Evolutionary conservation across 2,329 filamentous ascomycete genomes (phyloP).

Genomic region (Penicillium digitatum): DNA sequence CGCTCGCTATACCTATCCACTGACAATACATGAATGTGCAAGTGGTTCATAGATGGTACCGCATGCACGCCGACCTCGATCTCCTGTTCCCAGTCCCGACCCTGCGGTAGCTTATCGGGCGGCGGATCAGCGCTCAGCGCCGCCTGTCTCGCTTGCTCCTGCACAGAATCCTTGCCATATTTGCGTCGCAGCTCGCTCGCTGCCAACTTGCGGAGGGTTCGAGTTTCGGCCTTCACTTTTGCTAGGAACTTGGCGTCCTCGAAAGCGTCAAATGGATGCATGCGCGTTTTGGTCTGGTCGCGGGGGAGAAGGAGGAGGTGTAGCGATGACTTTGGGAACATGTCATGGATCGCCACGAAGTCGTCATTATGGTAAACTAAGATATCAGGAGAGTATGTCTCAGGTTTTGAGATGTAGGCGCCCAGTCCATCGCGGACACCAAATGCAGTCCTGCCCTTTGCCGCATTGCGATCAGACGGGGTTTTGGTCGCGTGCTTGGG

Average conservation of each 20-base stretch:
- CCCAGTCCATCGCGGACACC: slow-evolving; percentile 60
- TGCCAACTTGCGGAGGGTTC: slow-evolving; percentile 60
- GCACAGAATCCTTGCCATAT: slow-evolving; percentile 60
- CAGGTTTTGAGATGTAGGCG: slow-evolving; percentile 62
- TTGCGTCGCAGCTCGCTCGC: slow-evolving; percentile 69
- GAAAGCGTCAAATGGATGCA: slow-evolving; percentile 76
- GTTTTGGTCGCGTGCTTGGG: slow-evolving; percentile 20
- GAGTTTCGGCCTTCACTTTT: slow-evolving; percentile 58
- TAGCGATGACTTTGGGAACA: slow-evolving; percentile 78
- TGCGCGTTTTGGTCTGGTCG: slow-evolving; percentile 54
- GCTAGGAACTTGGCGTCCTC: slow-evolving; percentile 65
- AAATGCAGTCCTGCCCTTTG: slow-evolving; percentile 19
- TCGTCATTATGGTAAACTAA: slow-evolving; percentile 65
- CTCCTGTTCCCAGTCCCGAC: slow-evolving; percentile 73
- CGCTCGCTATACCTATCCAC: slow-evolving; percentile 69
- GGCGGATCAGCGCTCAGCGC: slow-evolving; percentile 57
- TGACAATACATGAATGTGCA: slow-evolving; percentile 86
- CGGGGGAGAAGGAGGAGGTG: slow-evolving; percentile 88
- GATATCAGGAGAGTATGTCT: slow-evolving; percentile 54
- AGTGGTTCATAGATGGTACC: slow-evolving; percentile 82
- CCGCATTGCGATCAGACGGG: slow-evolving; percentile 17
- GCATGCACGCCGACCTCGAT: slow-evolving; percentile 79
- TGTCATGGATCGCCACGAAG: slow-evolving; percentile 75
- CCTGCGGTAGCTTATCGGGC: slow-evolving; percentile 57
- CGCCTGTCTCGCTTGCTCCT: slow-evolving; percentile 61